Evolutionary conservation across 176 grass and related monocot genomes (phyloP), one percentile per base, ranked within the genome.

Genomic region (Bromus sterilis): DNA sequence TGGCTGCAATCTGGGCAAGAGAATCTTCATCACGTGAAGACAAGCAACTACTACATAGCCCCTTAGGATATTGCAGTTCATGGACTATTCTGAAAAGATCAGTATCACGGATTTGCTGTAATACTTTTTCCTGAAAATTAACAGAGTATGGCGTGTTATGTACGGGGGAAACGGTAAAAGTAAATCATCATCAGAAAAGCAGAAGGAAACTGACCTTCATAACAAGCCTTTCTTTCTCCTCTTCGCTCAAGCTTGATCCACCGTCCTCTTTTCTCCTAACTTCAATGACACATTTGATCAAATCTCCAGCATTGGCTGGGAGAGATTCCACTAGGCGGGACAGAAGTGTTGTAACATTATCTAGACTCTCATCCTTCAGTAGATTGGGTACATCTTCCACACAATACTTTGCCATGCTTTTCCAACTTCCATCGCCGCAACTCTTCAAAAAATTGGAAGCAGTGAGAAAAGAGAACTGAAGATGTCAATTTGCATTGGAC

Each of bases 241-340:
- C 95, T 53, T 88, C 66, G 75, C 71, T 93, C 88, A 94, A 80
- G 81, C 23, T 65, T 10, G 74, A 84, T 21, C 41, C 74, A 42
- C 77, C 84, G 79, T 94, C 94, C 80, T 97, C 92, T 93, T 82
- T 70, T 70, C 92, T 94, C 88, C 92, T 88, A 71, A 93, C 88
- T 91, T 98, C 95, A 65, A 91, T 76, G 65, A 93, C 64, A 86
- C 92, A 95, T 86, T 98, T 94, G 76, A 98, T 86, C 33, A 98
- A 89, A 91, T 89, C 77, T 83, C 76, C 90, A 79, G 88, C 88
- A 89, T 83, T 91, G 44, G 83, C 58, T 56, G 95, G 95, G 79
- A 98, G 80, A 37, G 86, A 81, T 62, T 68, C 63, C 46, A 94
- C 53, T 30, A 98, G 56, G 55, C 20, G 48, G 39, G 75, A 93